Evolutionary conservation across 176 grass and related monocot genomes (phyloP), one percentile per base, ranked within the genome.

Genomic region (Saccharum spontaneum): DNA sequence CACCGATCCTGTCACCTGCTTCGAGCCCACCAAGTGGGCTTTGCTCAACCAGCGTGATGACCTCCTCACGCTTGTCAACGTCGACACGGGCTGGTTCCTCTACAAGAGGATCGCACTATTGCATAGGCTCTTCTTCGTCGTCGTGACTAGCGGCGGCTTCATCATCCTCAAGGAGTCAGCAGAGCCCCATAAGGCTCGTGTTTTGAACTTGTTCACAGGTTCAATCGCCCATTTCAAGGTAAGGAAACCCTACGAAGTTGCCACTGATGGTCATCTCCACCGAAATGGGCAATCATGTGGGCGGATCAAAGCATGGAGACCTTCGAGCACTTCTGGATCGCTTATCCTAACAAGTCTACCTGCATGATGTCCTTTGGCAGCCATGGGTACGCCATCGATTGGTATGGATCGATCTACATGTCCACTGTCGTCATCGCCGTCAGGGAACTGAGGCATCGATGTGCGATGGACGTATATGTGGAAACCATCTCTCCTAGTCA

Each of bases 141-240:
- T 54, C 43, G 33, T 13, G 3, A 67, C 43, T 3, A 12, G 2
- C 7, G 22, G 31, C 4, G 43, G 70, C 60, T 46, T 39, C 60
- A 30, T 66, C 59, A 20, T 84, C 8, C 59, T 84, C 1, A 41
- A 12, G 12, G 82, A 66, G 2, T 20, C 3, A 14, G 14, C 0
- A 3, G 1, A 12, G 2, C 82, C 71, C 44, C 20, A 65, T 13
- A 18, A n/a, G 10, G 37, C 59, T 11, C 2, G 59, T 41, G 30
- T 84, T 41, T 43, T 84, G 2, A 75, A 84, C 31, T 71, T 59
- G 5, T 75, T 84, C 5, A 84, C 71, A 1, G 71, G 82, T 9
- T 33, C 34, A 0, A 3, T 66, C 31, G 30, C 45, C 57, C 8
- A 8, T 1, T 66, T 65, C 43, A 36, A 3, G 30, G 82, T 18